Evolutionary conservation across 1,284 basidiomycete species (phyloP).

Genomic region (Moesziomyces sp.): DNA sequence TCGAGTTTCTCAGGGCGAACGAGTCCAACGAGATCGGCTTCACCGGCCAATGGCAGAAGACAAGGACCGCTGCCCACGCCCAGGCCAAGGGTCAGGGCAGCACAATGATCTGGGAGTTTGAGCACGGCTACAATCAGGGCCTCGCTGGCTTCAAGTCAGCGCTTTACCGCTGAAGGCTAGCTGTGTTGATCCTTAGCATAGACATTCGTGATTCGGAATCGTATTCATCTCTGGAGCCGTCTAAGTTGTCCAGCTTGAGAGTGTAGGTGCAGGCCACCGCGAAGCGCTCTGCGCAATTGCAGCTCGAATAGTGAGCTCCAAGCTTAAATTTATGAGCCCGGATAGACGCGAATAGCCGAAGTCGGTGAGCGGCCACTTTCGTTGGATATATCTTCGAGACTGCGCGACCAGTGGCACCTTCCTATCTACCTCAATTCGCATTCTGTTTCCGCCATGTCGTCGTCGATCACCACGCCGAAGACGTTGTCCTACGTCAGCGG

Average conservation of each 20-base stretch:
- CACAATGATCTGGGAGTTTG: slow-evolving; percentile 67
- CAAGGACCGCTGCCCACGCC: slow-evolving; percentile 71
- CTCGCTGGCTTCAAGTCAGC: slow-evolving; percentile 53
- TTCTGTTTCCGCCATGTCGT: slow-evolving; percentile 1
- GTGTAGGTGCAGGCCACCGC: not conserved
- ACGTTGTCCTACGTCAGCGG: slow-evolving; percentile 25
- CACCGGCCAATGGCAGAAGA: slow-evolving; percentile 73
- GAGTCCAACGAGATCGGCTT: slow-evolving; percentile 75
- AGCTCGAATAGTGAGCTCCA: not conserved
- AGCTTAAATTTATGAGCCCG: slow-evolving; percentile 1
- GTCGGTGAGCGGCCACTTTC: too few species aligned
- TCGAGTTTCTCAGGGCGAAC: slow-evolving; percentile 71
- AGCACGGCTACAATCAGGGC: slow-evolving; percentile 74
- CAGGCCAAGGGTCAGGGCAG: slow-evolving; percentile 68
- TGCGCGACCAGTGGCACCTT: not conserved
- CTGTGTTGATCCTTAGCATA: not conserved
- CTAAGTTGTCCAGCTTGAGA: not conserved
- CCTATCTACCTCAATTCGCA: not conserved
- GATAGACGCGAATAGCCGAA: slow-evolving; percentile 38
- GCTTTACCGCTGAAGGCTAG: slow-evolving; percentile 17
- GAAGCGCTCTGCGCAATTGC: not conserved
- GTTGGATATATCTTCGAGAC: slow-evolving; percentile 4
- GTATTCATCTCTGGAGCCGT: not conserved
- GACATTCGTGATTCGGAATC: not conserved
- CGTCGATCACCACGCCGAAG: not conserved